Base-by-base conservation (phyloP, 1,284 basidiomycete species). In the Rhodotorula glutinis region DNA sequence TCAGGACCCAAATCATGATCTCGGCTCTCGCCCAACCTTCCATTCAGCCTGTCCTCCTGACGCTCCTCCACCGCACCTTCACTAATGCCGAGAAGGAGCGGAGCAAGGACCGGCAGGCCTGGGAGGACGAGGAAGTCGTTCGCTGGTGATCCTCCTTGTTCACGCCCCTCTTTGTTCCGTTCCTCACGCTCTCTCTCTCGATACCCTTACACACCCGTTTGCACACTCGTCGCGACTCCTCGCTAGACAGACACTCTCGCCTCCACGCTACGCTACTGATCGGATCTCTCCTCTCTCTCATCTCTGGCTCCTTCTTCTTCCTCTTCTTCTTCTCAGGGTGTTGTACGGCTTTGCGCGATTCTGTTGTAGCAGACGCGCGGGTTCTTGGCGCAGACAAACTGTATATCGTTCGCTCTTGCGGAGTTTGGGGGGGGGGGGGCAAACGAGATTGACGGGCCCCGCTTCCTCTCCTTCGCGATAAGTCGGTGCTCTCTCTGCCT, bases 11-110 rank as follows among this genome's bases (percentile, higher is more conserved):
- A 29, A 30, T 63, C 62, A 41, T 63, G 43, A 27, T 63, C 44
- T 63, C 62, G 17, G 62, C 62, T 19, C 62, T 63, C 43, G 41
- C 53, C 52, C 62, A 54, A 21, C 57, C 57, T 14, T 63, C 62
- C 3, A 4, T 63, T 17, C 62, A 63, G 21, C 62, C 62, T 11
- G 44, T 63, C 57, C 51, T 63, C 51, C 57, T 63, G 27, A 63
- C 62, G 4, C 57, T 63, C 19, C 44, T 63, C 0, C 62, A 63
- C 62, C 56, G 57, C 16, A 23, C 30, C 2, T 63, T 44, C 44
- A 44, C 57, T 3, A 19, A 16, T 21, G 56, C 29, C 8, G 30
- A 53, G 21, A 58, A 58, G 57, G n/a, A 21, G 7, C 56, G 25
- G 19, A 30, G 29, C 13, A n/a, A 27, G 19, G 62, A 63, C 16